Evolutionary conservation across 306 rosid genomes (phyloP), one percentile per base, ranked within the genome.

Genomic region (Castanea crenata): DNA sequence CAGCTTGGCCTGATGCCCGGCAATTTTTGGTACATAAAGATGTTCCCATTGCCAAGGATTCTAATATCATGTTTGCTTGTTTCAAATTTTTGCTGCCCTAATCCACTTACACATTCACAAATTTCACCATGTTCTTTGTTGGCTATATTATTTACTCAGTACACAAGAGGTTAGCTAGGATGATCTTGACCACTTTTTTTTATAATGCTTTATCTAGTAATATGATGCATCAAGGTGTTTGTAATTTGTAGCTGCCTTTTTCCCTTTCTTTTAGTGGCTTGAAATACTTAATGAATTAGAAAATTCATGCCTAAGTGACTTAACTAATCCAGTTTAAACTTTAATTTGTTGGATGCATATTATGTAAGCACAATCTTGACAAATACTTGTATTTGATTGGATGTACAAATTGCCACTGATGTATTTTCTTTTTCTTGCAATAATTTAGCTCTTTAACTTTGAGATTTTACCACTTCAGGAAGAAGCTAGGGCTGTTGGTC

Each of bases 1-100:
- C 94, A 67, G 97, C 97, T 57, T 94, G 99, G 99, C 99, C 99
- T 14, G 99, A 92, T 74, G 83, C 87, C 32, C 94, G 93, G 27
- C 99, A 91, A 80, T 94, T 94, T 91, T 86, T 88, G 92, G 99
- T 94, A 74, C 77, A 84, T 64, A 46, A 29, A 38, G 77, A 75
- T 68, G 59, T 51, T 34, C 56, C 5, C 31, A 74, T 41, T 68
- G 19, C 18, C 6, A 27, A 35, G 4, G 29, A 41, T 76, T 74
- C 55, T 57, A 75, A 49, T 80, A 15, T 7, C 73, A 38, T 9
- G 67, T 65, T 78, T 18, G 62, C 25, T 59, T 8, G 4, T 5
- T 58, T 55, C 41, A 4, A 15, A 6, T 55, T 5, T 78, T 54
- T 69, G 7, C 76, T 27, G 41, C 51, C 38, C 3, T 52, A 65